Evolutionary conservation across 169 alveolate species (phyloP), one percentile per base, ranked within the genome.

Genomic region (Cryptosporidium parvum): DNA sequence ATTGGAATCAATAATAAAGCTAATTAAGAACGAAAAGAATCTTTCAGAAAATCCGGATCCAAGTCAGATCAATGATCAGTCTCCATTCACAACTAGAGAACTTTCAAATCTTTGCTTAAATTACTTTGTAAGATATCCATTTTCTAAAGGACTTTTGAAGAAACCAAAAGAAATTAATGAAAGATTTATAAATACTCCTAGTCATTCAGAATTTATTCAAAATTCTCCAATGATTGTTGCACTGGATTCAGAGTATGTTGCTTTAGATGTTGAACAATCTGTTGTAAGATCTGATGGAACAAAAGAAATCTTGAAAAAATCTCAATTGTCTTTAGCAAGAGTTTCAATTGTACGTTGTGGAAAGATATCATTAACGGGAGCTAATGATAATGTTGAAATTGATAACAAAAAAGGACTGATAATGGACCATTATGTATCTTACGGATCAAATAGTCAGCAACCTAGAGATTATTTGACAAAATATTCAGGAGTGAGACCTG

Each of bases 391-490:
- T 6, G 42, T 35, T 31, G 72, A 73, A 23, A 21, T 59, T 12
- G 16, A 59, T 73, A 23, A 42, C 8, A 26, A 29, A 58, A 73
- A 73, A 23, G 71, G 65, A 9, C 4, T 73, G 23, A 73, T 94
- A 61, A 71, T 94, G 80, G 96, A 94, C 59, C 96, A 94, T 86
- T 94, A 94, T 85, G 91, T 94, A 12, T 93, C 87, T 18, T 85
- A 91, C 73, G 91, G 93, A 67, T 85, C 72, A 18, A 73, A 53
- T 21, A 73, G 71, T 33, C 86, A 75, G 14, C 95, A 95, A 5
- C 96, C 96, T 45, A 92, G 85, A 69, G 96, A 94, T 85, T 94
- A 94, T 53, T 89, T 93, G 65, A 94, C 96, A 12, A 92, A 95
- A 94, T 93, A 68, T 75, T 93, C 96, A 8, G 96, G 96, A 7